Conservation (phyloP, 1,284 basidiomycete genomes). For the Mycosarcoma mackinlayi region DNA sequence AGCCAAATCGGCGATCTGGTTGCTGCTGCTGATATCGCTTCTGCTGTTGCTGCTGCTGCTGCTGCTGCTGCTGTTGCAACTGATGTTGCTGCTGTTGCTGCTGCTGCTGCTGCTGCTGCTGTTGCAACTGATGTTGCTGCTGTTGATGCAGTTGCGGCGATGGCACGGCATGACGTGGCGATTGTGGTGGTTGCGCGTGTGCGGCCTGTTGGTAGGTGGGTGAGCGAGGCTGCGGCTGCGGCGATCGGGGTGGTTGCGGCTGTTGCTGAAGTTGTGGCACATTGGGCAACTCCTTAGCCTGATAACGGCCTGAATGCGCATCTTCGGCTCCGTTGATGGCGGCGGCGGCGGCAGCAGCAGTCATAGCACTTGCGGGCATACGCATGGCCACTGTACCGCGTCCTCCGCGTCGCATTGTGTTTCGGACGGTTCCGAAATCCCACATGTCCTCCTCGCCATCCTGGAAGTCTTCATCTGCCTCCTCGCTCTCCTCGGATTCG, state of each 20-base stretch:
- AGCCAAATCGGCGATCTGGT: conserved; percentile 39
- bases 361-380: conserved; percentile 52
- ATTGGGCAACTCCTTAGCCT: conserved; percentile 41
- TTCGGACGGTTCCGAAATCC: conserved; percentile 63
- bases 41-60: conserved; percentile 21
- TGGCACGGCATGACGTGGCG: conserved; percentile 18
- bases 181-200: conserved; percentile 23
- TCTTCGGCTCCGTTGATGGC: conserved; percentile 32
- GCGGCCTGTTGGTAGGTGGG: conserved; percentile 23
- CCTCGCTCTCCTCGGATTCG: conserved; percentile 53
- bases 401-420: conserved; percentile 52
- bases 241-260: conserved; percentile 17
- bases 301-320: conserved; percentile 17
- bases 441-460: conserved; percentile 58
- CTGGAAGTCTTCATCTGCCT: conserved; percentile 52
- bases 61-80: conserved; percentile 2
- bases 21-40: conserved; percentile 23
- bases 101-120: conserved; percentile 24
- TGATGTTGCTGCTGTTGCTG: conserved; percentile 10
- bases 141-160: conserved; percentile 18
- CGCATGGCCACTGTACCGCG: conserved; percentile 48
- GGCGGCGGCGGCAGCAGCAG: conserved; percentile 42
- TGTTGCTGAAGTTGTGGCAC: conserved; percentile 32
- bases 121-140: conserved; percentile 18
- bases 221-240: conserved; percentile 19